Evolutionary conservation across 2,329 filamentous ascomycete genomes (phyloP), one percentile per base, ranked within the genome.

Genomic region (Exophiala aquamarina): DNA sequence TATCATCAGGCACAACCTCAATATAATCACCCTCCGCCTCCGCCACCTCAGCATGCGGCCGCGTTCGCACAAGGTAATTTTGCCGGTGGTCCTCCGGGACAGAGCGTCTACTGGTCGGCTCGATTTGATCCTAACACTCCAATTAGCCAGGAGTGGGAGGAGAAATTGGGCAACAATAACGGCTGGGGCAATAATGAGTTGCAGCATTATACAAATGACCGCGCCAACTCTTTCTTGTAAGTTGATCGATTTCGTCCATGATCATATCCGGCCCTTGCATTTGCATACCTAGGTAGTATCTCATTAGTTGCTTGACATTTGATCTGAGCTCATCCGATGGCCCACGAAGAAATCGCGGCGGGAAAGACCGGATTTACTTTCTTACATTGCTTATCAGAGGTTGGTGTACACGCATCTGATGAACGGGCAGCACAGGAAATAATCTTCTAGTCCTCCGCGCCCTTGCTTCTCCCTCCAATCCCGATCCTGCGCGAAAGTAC

Each of bases 151-250:
- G 51, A 56, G 21, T 59, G 50, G 50, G 57, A 59, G 29, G 50
- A 54, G 17, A 59, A 59, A 38, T 33, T 50, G 39, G 56, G 56
- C 28, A 56, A 58, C 35, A 56, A 55, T 36, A 52, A 58, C 32
- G 57, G 57, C 35, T 59, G 57, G 57, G 57, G 57, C 8, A 59
- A 59, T 40, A 57, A 56, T 35, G 57, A 59, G 38, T 50, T 57
- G 10, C 48, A 59, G 36, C 36, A 55, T 20, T 59, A 59, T 37
- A 59, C 57, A 5, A 35, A 42, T 32, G 40, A 49, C 11, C 41
- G 34, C 2, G 41, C 35, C 28, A 58, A 58, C 39, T 49, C 52
- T 6, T 58, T 58, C 47, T 54, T 49, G 50, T 54, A 50, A 50
- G 47, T 50, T 20, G 20, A 3, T n/a, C 14, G 28, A 29, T 18